A percentile compares a stretch with the other conserved stretches of the same genome.
Conservation (phyloP, 1,139 yeast genomes). For the Casaregolazyma suthepensis region DNA sequence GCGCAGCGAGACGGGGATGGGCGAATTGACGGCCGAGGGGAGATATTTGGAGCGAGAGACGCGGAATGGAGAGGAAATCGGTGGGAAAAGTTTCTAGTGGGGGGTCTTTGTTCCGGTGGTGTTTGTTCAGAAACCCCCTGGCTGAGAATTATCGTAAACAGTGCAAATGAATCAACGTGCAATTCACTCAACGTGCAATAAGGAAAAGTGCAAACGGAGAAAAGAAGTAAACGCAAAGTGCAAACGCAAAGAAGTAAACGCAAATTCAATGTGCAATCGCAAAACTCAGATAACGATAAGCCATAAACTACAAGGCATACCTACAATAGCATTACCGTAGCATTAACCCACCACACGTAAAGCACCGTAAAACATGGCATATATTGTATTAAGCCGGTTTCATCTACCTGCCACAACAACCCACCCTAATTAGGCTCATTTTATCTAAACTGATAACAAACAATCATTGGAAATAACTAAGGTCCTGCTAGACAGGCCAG, state of each 20-base stretch:
- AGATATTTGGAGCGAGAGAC: background rate
- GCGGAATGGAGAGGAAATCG: background rate
- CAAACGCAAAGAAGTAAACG: too few relatives aligned
- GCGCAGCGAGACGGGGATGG: background rate
- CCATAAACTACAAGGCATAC: too few relatives aligned
- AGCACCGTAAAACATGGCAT: background rate
- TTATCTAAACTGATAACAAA: background rate
- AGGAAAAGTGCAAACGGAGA: too few relatives aligned
- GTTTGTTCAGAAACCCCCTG: background rate
- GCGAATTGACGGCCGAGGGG: background rate
- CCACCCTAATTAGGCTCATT: background rate
- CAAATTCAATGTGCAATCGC: too few relatives aligned
- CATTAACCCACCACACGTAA: too few relatives aligned
- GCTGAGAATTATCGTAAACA: background rate
- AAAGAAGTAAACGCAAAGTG: too few relatives aligned
- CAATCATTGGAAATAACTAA: background rate
- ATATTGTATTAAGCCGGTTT: background rate
- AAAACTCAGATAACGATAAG: too few relatives aligned
- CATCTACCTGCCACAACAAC: background rate
- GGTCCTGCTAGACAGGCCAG: slow-evolving; percentile 29
- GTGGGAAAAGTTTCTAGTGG: too few relatives aligned
- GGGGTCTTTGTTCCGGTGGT: too few relatives aligned
- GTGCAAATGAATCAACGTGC: too few relatives aligned
- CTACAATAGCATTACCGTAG: too few relatives aligned
- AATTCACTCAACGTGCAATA: too few relatives aligned